These are phyloP conservation scores for Bacidia rubella DNA, from an alignment of 495 filamentous ascomycete species.

Conservation along the genomic window DNA sequence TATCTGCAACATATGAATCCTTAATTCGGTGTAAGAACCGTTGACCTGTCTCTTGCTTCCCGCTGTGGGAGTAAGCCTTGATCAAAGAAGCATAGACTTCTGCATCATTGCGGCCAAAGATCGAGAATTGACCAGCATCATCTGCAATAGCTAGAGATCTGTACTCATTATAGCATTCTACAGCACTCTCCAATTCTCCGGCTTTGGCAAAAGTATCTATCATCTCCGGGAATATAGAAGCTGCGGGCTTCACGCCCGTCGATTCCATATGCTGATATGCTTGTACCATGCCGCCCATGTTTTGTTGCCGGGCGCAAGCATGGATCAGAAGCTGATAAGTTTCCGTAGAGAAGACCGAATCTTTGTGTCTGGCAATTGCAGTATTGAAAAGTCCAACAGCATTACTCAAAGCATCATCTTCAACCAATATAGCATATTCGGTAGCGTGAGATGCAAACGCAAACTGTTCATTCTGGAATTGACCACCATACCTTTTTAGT, in stretches of 20 bases:
- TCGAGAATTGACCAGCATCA: conserved; percentile 57
- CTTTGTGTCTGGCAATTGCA: conserved; percentile 40
- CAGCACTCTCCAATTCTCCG: conserved; percentile 73
- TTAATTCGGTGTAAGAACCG: conserved; percentile 74
- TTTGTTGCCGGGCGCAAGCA: conserved; percentile 68
- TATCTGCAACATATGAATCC: conserved; percentile 41
- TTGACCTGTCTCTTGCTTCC: conserved; percentile 60
- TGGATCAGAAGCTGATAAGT: conserved; percentile 71
- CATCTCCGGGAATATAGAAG: conserved; percentile 78
- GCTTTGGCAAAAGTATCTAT: conserved; percentile 75
- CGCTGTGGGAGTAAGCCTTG: conserved; percentile 69
- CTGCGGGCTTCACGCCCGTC: conserved; percentile 53
- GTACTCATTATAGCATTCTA: conserved; percentile 93
- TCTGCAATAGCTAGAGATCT: conserved; percentile 66
- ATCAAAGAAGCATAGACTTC: conserved; percentile 80
- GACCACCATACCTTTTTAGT: conserved; percentile 64
- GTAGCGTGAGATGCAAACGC: conserved; percentile 76
- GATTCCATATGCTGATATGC: conserved; percentile 83
- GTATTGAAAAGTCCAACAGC: conserved; percentile 75
- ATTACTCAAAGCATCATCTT: conserved; percentile 72
- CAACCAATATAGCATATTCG: conserved; percentile 66
- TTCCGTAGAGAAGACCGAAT: conserved; percentile 49
- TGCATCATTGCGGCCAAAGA: conserved; percentile 62
- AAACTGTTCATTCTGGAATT: conserved; percentile 78
- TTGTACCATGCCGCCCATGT: conserved; percentile 73